Percentiles rank a stretch among this genome's conserved stretches.
Conservation (phyloP, 2,329 filamentous ascomycete species). For the Verticillium longisporum region DNA sequence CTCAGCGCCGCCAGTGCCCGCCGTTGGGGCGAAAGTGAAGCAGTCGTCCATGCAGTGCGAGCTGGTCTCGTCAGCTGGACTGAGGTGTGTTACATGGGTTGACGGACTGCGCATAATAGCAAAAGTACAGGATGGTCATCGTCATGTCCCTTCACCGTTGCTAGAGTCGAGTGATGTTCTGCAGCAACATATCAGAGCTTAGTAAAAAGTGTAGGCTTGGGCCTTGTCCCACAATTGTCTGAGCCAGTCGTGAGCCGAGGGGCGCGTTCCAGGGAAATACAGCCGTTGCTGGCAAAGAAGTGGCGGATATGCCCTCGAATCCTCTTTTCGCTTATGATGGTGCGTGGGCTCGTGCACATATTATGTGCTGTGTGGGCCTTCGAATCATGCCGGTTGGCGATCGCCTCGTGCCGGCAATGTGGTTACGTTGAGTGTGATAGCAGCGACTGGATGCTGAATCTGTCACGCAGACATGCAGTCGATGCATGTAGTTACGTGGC, state of each 20-base stretch:
- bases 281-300: conserved; percentile 7
- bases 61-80: not conserved
- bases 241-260: too few species aligned
- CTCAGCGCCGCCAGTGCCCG: too few species aligned
- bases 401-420: not conserved
- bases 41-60: not conserved
- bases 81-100: not conserved
- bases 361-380: conserved; percentile 3
- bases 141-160: not conserved
- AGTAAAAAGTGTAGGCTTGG: too few species aligned
- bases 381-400: not conserved
- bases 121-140: not conserved
- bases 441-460: not conserved
- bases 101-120: not conserved
- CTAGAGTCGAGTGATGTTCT: not conserved
- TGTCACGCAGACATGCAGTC: not conserved
- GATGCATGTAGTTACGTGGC: not conserved
- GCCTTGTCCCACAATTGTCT: too few species aligned
- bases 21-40: not conserved
- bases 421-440: not conserved
- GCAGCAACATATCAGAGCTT: not conserved
- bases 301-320: conserved; percentile 8
- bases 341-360: conserved; percentile 7
- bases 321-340: conserved; percentile 6
- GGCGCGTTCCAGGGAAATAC: too few species aligned